These are phyloP conservation scores for Metschnikowia amazonensis DNA, from an alignment of 805 yeast genomes.

Conservation along the genomic window DNA sequence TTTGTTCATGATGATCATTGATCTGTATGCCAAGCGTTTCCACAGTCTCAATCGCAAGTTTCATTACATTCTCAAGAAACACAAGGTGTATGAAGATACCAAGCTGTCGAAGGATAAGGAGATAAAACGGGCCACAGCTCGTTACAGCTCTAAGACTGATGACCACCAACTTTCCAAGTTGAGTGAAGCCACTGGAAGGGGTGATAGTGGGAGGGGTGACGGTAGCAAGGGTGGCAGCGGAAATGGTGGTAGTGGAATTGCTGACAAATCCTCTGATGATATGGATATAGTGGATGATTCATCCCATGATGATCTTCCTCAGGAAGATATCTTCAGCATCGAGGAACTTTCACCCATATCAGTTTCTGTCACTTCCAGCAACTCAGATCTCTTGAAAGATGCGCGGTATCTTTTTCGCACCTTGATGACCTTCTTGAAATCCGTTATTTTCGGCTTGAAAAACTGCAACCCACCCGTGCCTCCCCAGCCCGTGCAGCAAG, in stretches of 20 bases:
- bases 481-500: conserved; percentile 37
- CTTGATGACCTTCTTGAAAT: conserved; percentile 82
- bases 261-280: conserved; percentile 8
- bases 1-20: conserved; percentile 78
- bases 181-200: background rate
- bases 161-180: conserved; percentile 1
- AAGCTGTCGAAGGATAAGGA: conserved; percentile 40
- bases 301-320: conserved; percentile 7
- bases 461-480: conserved; percentile 78
- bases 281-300: conserved; percentile 16
- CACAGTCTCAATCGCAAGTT: conserved; percentile 69
- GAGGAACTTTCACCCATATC: conserved; percentile 54
- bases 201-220: too few relatives aligned
- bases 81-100: conserved; percentile 48
- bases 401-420: conserved; percentile 86
- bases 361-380: conserved; percentile 40
- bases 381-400: conserved; percentile 74
- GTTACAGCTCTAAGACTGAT: conserved; percentile 30
- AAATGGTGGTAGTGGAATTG: too few relatives aligned
- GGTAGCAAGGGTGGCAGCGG: too few relatives aligned
- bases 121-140: conserved; percentile 36
- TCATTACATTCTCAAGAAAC: conserved; percentile 59
- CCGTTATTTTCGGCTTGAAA: conserved; percentile 84
- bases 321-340: conserved; percentile 30
- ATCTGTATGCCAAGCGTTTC: conserved; percentile 82